phyloP scores from a whole-genome alignment of 495 filamentous ascomycete genomes.

The Aspergillus steynii region DNA sequence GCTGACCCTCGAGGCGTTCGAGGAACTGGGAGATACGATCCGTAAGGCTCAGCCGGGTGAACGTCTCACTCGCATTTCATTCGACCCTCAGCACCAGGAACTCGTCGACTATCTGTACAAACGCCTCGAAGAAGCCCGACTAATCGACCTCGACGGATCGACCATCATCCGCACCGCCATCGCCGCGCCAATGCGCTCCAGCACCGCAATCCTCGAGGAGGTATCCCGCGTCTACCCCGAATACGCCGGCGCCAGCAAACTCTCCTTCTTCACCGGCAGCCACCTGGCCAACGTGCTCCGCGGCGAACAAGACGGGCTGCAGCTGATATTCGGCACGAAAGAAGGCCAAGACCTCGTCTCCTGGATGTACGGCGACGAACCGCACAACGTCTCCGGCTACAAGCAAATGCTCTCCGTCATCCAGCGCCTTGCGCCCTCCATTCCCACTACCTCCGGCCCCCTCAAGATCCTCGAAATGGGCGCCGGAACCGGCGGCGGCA shows the following conservation, averaged over 20 bases:
- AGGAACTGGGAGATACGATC: constrained; percentile 40
- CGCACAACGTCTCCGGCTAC: constrained; percentile 39
- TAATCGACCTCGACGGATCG: constrained; percentile 36
- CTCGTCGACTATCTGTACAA: constrained; percentile 42
- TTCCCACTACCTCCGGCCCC: constrained; percentile 17
- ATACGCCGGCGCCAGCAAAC: constrained; percentile 34
- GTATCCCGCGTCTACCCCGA: constrained; percentile 40
- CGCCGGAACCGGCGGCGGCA: constrained; percentile 48
- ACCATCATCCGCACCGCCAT: constrained; percentile 41
- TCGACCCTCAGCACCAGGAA: constrained; percentile 31
- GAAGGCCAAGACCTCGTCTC: constrained; percentile 48
- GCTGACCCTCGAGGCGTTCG: constrained; percentile 45
- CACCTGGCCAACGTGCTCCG: constrained; percentile 42
- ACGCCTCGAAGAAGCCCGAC: constrained; percentile 41
- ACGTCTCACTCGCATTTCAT: constrained; percentile 31
- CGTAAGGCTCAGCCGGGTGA: constrained; percentile 32
- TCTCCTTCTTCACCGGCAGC: constrained; percentile 44
- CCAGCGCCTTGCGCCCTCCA: constrained; percentile 22
- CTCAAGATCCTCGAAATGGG: constrained; percentile 49
- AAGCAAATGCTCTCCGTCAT: constrained; percentile 49
- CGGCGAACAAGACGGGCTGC: constrained; percentile 46
- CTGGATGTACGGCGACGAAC: constrained; percentile 45
- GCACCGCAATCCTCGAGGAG: constrained; percentile 34
- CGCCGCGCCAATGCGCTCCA: constrained; percentile 31
- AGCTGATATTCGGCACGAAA: constrained; percentile 47